These are phyloP conservation scores for Meyerozyma carpophila DNA, from an alignment of 1,139 yeast species.

Conservation along the genomic window DNA sequence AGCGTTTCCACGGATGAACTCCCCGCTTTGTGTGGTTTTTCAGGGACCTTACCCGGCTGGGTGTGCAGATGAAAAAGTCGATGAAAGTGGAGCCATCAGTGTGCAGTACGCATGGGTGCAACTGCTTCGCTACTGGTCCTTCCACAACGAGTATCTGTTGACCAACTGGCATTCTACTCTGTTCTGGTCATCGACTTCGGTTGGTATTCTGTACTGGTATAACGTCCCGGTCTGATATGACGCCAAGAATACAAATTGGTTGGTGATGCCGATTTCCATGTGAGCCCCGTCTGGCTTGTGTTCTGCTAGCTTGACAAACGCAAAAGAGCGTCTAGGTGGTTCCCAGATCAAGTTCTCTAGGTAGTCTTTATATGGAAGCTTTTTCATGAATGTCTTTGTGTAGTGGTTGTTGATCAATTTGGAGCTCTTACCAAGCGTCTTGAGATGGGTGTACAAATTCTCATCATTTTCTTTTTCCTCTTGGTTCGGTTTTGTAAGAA, in stretches of 20 bases:
- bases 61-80: too few relatives aligned
- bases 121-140: background rate
- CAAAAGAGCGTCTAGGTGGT: conserved; percentile 42
- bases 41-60: background rate
- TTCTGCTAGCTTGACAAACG: conserved; percentile 36
- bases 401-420: conserved; percentile 28
- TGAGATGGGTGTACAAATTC: background rate
- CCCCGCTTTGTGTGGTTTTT: background rate
- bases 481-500: background rate
- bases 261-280: conserved; percentile 38
- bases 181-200: conserved; percentile 15
- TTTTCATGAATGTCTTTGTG: conserved; percentile 34
- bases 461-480: background rate
- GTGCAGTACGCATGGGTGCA: background rate
- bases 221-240: conserved; percentile 36
- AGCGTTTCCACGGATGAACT: background rate
- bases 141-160: conserved; percentile 8
- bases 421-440: conserved; percentile 6
- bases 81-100: background rate
- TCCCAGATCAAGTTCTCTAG: conserved; percentile 40
- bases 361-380: conserved; percentile 39
- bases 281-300: conserved; percentile 12
- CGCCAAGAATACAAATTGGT: conserved; percentile 29
- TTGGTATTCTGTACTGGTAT: conserved; percentile 36
- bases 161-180: conserved; percentile 28